These are phyloP conservation scores for Pleurozium schreberi DNA, from an alignment of 225 moss, liverwort and hornwort species.

Conservation along the genomic window DNA sequence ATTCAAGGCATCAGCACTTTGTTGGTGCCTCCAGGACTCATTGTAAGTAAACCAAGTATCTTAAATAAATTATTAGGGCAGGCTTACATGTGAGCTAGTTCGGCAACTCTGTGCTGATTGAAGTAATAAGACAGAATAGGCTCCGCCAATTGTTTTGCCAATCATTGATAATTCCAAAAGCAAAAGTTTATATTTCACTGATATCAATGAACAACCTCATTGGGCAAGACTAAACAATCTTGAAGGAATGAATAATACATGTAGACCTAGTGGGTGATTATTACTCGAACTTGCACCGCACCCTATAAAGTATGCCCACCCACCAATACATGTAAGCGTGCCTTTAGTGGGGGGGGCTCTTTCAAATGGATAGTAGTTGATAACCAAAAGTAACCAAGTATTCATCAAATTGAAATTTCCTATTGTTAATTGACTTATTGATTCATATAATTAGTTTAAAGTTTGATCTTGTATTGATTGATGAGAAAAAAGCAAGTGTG, in stretches of 20 bases:
- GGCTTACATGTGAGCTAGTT: background rate
- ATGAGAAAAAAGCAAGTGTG: background rate
- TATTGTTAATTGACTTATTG: rapidly evolving
- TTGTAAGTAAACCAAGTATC: background rate
- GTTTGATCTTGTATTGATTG: background rate
- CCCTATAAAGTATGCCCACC: no score
- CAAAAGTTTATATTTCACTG: background rate
- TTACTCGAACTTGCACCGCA: no score
- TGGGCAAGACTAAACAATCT: no score
- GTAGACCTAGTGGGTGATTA: no score
- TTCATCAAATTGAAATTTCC: background rate
- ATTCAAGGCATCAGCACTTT: slow-evolving; percentile 21
- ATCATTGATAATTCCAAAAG: background rate
- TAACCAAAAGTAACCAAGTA: background rate
- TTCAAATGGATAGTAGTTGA: background rate
- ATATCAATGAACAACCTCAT: background rate
- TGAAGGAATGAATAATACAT: no score
- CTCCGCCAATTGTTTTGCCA: background rate
- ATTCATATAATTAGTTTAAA: background rate
- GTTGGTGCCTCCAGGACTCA: slow-evolving; percentile 8
- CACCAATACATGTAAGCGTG: no score
- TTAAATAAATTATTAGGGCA: no score
- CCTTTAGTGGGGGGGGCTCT: background rate
- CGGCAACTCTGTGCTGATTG: rapidly evolving
- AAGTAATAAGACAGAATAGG: background rate